Evolutionary conservation across 768 basidiomycete genomes (phyloP).

Genomic region (Amanita polypyramis): DNA sequence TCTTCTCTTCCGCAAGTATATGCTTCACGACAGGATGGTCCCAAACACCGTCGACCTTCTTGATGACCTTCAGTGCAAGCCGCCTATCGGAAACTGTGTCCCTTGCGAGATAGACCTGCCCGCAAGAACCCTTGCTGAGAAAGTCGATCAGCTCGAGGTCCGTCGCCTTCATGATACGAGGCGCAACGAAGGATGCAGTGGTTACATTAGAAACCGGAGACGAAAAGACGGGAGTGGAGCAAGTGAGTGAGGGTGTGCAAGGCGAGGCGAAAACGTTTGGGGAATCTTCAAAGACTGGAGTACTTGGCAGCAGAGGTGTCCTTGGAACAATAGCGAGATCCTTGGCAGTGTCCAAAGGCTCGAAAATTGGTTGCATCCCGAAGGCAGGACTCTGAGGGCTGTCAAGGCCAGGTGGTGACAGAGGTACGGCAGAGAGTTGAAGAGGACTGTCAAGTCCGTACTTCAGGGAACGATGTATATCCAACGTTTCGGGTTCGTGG

Average conservation of each 20-base stretch:
- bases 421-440: neutral
- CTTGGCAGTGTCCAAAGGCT: neutral
- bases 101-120: constrained; percentile 19
- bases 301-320: constrained; percentile 2
- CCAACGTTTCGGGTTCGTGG: constrained; percentile 2
- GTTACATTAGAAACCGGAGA: neutral
- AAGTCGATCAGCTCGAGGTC: constrained; percentile 13
- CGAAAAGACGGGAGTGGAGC: neutral
- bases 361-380: neutral
- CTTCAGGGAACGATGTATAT: constrained; percentile 2
- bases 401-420: neutral
- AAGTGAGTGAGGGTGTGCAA: constrained; percentile 4
- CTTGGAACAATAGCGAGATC: neutral
- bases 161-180: neutral
- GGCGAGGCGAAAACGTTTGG: neutral
- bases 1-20: constrained; percentile 10
- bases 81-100: constrained; percentile 14
- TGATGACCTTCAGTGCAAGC: constrained; percentile 22
- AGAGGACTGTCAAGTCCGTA: neutral
- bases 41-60: constrained; percentile 13
- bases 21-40: constrained; percentile 14
- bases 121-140: constrained; percentile 18
- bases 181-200: neutral
- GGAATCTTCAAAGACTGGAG: constrained; percentile 5
- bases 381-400: neutral